These are phyloP conservation scores for Cicer pinnatifidum DNA, from an alignment of 306 rosid genomes.

Conservation along the genomic window DNA sequence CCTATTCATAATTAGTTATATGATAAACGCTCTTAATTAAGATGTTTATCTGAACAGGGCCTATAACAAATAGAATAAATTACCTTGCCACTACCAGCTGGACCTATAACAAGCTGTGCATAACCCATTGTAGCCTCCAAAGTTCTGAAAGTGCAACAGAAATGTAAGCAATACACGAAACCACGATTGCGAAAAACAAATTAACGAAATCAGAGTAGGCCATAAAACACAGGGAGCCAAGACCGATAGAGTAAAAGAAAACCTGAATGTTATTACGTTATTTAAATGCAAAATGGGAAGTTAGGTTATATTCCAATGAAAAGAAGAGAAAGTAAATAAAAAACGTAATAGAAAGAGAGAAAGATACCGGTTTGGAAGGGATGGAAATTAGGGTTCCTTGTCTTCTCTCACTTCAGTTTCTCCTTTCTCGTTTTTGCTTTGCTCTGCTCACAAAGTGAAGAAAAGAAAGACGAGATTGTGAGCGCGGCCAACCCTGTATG, in stretches of 20 bases:
- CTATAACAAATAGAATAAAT: neutral
- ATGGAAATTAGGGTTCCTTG: no score
- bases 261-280: constrained; percentile 44
- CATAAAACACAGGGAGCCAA: constrained; percentile 48
- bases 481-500: no score
- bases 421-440: no score
- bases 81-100: constrained; percentile 83
- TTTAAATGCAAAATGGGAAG: no score
- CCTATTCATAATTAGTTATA: neutral
- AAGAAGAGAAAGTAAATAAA: no score
- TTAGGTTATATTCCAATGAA: no score
- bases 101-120: constrained; percentile 69
- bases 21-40: neutral
- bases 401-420: no score
- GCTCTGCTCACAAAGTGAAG: no score
- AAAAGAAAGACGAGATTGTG: no score
- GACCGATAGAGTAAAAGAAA: constrained; percentile 32
- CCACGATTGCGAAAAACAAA: constrained; percentile 53
- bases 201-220: constrained; percentile 52
- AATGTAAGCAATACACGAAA: constrained; percentile 69
- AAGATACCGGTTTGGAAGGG: no score
- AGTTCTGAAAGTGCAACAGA: constrained; percentile 52
- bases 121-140: constrained; percentile 53
- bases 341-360: no score
- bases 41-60: neutral